These are phyloP conservation scores for Bimuria novae-zelandiae DNA, from an alignment of 2,329 filamentous ascomycete genomes.

Conservation along the genomic window DNA sequence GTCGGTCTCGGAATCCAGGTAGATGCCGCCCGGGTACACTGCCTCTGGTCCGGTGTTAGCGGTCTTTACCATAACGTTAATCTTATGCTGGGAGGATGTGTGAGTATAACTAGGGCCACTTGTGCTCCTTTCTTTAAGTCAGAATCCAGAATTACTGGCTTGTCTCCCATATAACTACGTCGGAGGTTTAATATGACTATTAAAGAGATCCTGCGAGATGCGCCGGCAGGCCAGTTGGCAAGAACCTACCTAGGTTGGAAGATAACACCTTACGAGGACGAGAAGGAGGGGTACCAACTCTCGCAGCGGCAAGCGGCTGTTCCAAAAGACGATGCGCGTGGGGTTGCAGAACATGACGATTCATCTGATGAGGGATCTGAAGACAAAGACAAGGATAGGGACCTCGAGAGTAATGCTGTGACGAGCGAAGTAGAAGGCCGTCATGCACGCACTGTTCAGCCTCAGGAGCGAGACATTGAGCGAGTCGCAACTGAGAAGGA, in stretches of 20 bases:
- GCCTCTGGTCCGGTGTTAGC: neutral
- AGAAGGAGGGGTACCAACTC: neutral
- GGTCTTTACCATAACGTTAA: neutral
- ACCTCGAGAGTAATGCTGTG: neutral
- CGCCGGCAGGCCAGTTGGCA: constrained; percentile 6
- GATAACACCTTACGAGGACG: constrained; percentile 7
- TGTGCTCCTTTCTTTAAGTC: no score
- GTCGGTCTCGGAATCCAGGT: neutral
- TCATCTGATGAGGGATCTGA: neutral
- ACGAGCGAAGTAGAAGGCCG: neutral
- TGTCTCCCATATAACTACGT: neutral
- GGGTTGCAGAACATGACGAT: neutral
- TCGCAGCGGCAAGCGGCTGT: neutral
- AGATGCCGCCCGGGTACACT: neutral
- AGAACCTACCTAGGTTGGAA: constrained; percentile 8
- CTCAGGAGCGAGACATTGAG: constrained; percentile 3
- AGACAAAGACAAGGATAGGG: constrained; percentile 1
- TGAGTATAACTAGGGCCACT: neutral
- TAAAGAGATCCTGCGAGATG: constrained; percentile 5
- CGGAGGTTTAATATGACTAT: constrained; percentile 1
- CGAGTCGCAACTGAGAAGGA: constrained; percentile 1
- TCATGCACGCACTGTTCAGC: neutral
- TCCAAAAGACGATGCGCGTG: neutral
- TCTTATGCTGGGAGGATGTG: neutral
- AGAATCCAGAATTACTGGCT: no score